Evolutionary conservation across 2,329 filamentous ascomycete genomes (phyloP), one percentile per base, ranked within the genome.

Genomic region (Fusarium chlamydosporum): DNA sequence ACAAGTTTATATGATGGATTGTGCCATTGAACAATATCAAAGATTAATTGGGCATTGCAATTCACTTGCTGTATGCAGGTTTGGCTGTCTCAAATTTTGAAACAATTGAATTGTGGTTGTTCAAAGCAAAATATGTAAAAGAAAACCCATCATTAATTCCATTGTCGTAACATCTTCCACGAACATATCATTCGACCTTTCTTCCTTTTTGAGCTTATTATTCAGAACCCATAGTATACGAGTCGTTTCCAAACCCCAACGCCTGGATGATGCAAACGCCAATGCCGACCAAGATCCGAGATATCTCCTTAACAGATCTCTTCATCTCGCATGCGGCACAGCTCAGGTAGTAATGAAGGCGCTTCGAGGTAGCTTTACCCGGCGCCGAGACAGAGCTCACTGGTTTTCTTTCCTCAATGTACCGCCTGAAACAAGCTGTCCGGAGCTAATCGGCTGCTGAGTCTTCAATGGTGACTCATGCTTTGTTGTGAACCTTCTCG

Each of bases 241-340:
- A 48, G 43, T 23, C 35, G 29, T 27, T 37, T 51, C 57, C 18
- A 18, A 65, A 65, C 62, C 54, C 62, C 61, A 65, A 61, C 61
- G 54, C 65, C 66, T 45, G 15, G 38, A 38, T 40, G 52, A 52
- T 53, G 40, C 41, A 27, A 53, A 47, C 51, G 16, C 42, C 46
- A 71, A 73, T 67, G 55, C 72, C 72, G 72, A 73, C 53, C 47
- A 64, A 73, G 58, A 71, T 72, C 72, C 72, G 72, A 74, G 70
- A 73, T 73, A 67, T 70, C 68, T 55, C 72, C 72, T 58, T 58
- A 60, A 20, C 46, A 59, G 47, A 72, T 74, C 61, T 70, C 42
- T 31, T 31, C 60, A 70, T 69, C 45, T 57, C 55, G 52, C 54
- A 58, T 60, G 51, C 38, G 53, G 51, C 65, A 50, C 54, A 40